These are phyloP conservation scores for Clavariopsis aquatica DNA, from an alignment of 495 filamentous ascomycete species.

Conservation along the genomic window DNA sequence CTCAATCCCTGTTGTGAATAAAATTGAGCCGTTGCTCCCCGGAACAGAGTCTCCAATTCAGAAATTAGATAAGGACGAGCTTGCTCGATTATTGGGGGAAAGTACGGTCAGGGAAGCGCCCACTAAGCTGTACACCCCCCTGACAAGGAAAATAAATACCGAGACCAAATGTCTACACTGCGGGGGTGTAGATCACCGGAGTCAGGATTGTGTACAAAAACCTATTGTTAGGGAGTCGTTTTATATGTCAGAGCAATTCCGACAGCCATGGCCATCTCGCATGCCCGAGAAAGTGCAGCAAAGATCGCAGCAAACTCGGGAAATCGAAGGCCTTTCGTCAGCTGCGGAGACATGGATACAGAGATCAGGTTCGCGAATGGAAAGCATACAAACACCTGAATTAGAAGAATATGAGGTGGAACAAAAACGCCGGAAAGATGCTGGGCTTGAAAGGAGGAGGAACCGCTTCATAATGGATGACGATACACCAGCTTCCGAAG, in stretches of 20 bases:
- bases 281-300: constrained; percentile 3
- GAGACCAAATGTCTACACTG: constrained; percentile 25
- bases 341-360: constrained; percentile 21
- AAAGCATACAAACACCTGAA: neutral
- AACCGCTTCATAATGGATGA: constrained; percentile 22
- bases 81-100: constrained; percentile 10
- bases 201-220: constrained; percentile 14
- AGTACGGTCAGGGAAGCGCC: neutral
- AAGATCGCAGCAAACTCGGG: neutral
- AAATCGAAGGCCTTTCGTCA: neutral
- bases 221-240: constrained; percentile 1
- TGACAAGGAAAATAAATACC: constrained; percentile 10
- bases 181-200: constrained; percentile 5
- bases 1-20: neutral
- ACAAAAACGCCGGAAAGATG: neutral
- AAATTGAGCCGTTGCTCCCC: neutral
- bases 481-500: neutral
- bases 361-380: constrained; percentile 6
- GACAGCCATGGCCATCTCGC: neutral
- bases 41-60: neutral
- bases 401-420: constrained; percentile 2
- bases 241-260: neutral
- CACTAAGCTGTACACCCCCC: neutral
- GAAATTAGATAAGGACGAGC: constrained; percentile 19
- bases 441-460: constrained; percentile 13